A percentile compares a stretch with the other conserved stretches of the same genome.
Evolutionary conservation across 768 basidiomycete species (phyloP).

Genomic region (Termitomyces sp.): DNA sequence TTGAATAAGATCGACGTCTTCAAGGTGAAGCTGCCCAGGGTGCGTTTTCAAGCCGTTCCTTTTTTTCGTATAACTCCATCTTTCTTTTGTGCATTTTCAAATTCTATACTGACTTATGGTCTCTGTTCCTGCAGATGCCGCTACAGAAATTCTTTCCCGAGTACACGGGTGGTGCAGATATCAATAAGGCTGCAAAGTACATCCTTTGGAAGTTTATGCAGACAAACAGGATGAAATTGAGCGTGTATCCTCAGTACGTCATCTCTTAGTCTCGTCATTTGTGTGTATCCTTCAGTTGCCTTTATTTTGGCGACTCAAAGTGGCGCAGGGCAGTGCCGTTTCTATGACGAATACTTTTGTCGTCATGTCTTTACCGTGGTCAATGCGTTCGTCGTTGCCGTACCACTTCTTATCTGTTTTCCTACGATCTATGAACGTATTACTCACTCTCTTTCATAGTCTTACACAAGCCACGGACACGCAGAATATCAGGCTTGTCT

Average conservation of each 20-base stretch:
- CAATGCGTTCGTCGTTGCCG: background rate
- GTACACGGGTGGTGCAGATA: conserved; percentile 83
- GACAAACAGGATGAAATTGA: conserved; percentile 76
- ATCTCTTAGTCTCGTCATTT: background rate
- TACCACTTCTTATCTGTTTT: too few species aligned
- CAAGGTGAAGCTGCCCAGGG: conserved; percentile 62
- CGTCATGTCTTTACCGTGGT: background rate
- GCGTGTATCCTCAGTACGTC: conserved; percentile 87
- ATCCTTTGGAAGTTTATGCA: conserved; percentile 96
- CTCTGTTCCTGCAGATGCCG: conserved; percentile 43
- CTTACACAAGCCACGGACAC: conserved; percentile 18
- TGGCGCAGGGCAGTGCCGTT: too few species aligned
- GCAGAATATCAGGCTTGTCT: conserved; percentile 11
- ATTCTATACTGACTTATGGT: background rate
- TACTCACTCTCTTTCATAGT: background rate
- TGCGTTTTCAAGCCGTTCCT: background rate
- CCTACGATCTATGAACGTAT: background rate
- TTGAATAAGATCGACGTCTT: conserved; percentile 94
- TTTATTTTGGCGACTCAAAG: background rate
- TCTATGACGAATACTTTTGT: background rate
- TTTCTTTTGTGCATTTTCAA: background rate
- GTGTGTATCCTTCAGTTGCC: background rate
- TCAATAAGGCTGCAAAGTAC: conserved; percentile 93
- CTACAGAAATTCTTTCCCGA: conserved; percentile 82
- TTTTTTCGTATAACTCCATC: background rate